Evolutionary conservation across 352 stramenopile species (phyloP).

Genomic region (Globisporangium ultimum): DNA sequence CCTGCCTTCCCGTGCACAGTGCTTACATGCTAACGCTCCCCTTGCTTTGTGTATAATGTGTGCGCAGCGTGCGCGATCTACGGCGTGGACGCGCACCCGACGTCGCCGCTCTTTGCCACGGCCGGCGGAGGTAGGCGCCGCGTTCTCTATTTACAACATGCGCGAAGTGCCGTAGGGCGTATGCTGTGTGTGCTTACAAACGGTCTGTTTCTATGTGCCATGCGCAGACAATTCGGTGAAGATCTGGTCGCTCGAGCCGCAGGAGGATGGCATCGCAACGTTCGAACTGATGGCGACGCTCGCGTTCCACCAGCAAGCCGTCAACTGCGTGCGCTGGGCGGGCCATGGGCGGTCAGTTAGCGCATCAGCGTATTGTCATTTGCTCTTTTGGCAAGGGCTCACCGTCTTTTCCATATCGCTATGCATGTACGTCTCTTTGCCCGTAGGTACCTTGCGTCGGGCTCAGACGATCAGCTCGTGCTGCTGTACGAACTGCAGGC

Average conservation of each 20-base stretch:
- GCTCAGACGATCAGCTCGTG: constrained; percentile 81
- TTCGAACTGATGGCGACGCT: constrained; percentile 84
- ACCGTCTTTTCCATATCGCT: not conserved
- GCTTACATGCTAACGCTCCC: not conserved
- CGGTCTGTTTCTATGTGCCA: not conserved
- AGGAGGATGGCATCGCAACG: constrained; percentile 37
- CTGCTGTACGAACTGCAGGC: constrained; percentile 79
- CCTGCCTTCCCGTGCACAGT: too few relatives aligned
- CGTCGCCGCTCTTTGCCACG: constrained; percentile 65
- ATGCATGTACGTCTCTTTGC: not conserved
- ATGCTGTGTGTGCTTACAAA: not conserved
- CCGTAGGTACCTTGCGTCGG: constrained; percentile 67
- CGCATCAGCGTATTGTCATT: not conserved
- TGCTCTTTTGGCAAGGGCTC: not conserved
- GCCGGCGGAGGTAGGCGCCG: constrained; percentile 52
- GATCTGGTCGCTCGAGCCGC: constrained; percentile 67
- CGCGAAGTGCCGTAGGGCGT: not conserved
- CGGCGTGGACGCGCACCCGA: constrained; percentile 80
- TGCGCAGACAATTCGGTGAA: constrained; percentile 72
- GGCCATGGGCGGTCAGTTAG: constrained; percentile 40
- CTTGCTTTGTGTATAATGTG: constrained; percentile 8
- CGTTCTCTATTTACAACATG: not conserved
- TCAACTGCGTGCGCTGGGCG: constrained; percentile 86
- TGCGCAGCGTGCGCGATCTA: constrained; percentile 75
- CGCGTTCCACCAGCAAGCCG: constrained; percentile 77